phyloP scores from a whole-genome alignment of 73 alveolate species.

The Paramecium octaurelia region DNA sequence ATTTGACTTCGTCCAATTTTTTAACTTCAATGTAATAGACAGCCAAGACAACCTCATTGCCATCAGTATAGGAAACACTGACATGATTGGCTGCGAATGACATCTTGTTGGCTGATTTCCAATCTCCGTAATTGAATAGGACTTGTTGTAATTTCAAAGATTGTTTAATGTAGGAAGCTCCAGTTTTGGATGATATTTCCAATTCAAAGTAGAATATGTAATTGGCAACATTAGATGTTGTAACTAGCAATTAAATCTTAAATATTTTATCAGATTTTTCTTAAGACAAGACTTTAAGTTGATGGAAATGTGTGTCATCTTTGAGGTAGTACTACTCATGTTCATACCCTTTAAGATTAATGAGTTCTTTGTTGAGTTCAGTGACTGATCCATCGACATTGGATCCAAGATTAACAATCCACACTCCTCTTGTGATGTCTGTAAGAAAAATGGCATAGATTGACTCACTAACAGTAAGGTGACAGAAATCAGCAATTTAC shows the following conservation, averaged over 20 bases:
- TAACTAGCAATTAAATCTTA: not conserved
- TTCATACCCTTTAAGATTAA: not conserved
- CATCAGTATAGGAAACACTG: not conserved
- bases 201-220: not conserved
- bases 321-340: not conserved
- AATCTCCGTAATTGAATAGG: constrained; percentile 4
- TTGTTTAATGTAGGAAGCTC: not conserved
- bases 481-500: constrained; percentile 17
- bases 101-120: constrained; percentile 13
- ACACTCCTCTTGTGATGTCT: not conserved
- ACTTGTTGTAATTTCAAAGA: not conserved
- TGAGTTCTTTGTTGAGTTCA: not conserved
- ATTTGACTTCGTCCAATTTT: not conserved
- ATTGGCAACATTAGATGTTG: constrained; percentile 20
- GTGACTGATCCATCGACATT: constrained; percentile 3
- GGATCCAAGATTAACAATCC: not conserved
- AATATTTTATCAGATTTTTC: not conserved
- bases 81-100: not conserved
- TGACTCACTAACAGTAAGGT: not conserved
- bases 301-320: constrained; percentile 16
- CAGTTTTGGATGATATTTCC: not conserved
- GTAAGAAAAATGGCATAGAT: not conserved
- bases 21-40: not conserved
- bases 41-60: not conserved
- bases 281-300: not conserved